Evolutionary conservation across 2,329 filamentous ascomycete species (phyloP), one percentile per base, ranked within the genome.

Genomic region (Cladosporium cucumerinum): DNA sequence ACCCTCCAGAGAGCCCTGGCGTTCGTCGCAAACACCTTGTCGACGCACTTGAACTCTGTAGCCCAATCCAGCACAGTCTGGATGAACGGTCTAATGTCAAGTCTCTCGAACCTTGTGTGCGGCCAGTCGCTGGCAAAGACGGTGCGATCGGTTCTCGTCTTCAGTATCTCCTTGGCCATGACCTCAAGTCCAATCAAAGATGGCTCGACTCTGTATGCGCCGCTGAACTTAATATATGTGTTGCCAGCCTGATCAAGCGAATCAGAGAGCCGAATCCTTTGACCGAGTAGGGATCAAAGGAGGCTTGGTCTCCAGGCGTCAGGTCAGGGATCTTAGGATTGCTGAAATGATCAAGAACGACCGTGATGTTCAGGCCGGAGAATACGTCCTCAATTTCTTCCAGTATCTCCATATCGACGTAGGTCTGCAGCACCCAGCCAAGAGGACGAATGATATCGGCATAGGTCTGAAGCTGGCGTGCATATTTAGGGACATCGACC

Each of bases 81-180:
- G 23, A 86, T 79, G 72, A 84, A 87, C 0, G 82, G 82, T 54
- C 73, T 77, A 21, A 87, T 84, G 69, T 88, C 82, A 2, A 86
- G 68, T 2, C 82, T 82, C 25, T 86, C 82, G 66, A 84, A 88
- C 16, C 86, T 79, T 3, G 87, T 89, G 73, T 88, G 86, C 28
- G 86, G 86, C 86, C 86, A 88, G 70, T 88, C 86, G 0, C 84
- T 86, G 1, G 85, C 85, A 72, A 86, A 88, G 0, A 88, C 80
- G 11, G 86, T 77, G 21, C 80, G 77, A n/a, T 79, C 73, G 2
- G 78, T 78, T 10, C 79, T 81, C 7, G 79, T 73, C 4, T 73
- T 72, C 46, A 87, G 67, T 7, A 87, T 73, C 69, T 86, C 82
- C 16, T 72, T 75, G 8, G 80, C 81, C 49, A 88, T 74, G 1